Conservation (phyloP, 2,329 filamentous ascomycete genomes). For the Trichoderma afroharzianum region DNA sequence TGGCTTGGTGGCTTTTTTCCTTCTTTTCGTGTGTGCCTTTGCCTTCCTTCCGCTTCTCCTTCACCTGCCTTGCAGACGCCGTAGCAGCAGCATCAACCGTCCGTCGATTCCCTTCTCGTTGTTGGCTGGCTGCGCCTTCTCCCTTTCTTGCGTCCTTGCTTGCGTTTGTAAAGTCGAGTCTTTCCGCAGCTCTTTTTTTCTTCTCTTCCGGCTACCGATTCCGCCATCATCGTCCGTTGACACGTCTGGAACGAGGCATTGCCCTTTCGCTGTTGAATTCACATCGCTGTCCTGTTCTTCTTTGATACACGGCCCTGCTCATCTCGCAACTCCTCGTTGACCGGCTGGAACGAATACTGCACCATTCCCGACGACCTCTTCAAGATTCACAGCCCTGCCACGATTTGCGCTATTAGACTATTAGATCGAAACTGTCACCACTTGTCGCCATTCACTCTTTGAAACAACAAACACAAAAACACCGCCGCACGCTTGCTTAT, state of each 20-base stretch:
- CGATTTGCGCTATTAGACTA: slow-evolving; percentile 5
- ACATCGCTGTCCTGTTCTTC: not conserved
- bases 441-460: slow-evolving; percentile 10
- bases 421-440: not conserved
- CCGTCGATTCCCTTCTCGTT: not conserved
- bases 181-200: not conserved
- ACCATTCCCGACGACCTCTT: slow-evolving; percentile 7
- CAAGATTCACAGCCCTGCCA: not conserved
- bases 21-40: slow-evolving; percentile 21
- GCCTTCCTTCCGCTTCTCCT: slow-evolving; percentile 10
- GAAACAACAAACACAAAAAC: not conserved
- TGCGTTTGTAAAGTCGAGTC: slow-evolving; percentile 14
- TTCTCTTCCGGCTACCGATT: slow-evolving; percentile 22
- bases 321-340: not conserved
- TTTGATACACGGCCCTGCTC: not conserved
- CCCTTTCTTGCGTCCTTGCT: slow-evolving; percentile 4
- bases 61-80: slow-evolving; percentile 11
- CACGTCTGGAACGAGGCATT: slow-evolving; percentile 33
- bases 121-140: slow-evolving; percentile 6
- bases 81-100: slow-evolving; percentile 7
- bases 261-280: slow-evolving; percentile 21
- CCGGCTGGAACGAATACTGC: not conserved
- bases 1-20: slow-evolving; percentile 13
- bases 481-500: not conserved
- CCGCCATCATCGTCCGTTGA: slow-evolving; percentile 28